Conservation (phyloP, 495 filamentous ascomycete genomes). For the Acidiella bohemica region DNA sequence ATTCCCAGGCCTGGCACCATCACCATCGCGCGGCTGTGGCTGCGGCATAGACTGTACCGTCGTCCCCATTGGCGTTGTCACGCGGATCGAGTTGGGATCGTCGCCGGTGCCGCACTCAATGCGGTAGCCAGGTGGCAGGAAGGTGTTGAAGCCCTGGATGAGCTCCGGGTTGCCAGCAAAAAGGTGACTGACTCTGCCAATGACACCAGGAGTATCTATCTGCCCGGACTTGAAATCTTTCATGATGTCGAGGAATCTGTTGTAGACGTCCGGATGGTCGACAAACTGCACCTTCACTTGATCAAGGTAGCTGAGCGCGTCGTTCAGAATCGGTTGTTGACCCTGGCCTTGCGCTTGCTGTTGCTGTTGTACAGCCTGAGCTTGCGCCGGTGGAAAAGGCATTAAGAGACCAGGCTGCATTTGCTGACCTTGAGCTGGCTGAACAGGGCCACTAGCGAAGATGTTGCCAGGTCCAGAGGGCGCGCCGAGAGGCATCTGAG, state of each 20-base stretch:
- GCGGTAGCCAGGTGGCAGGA: slow-evolving; percentile 88
- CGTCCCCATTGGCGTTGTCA: slow-evolving; percentile 89
- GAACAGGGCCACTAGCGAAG: slow-evolving; percentile 55
- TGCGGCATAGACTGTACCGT: slow-evolving; percentile 45
- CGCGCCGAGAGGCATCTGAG: slow-evolving; percentile 45
- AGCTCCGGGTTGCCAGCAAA: slow-evolving; percentile 94
- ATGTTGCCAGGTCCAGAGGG: slow-evolving; percentile 49
- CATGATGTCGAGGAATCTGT: slow-evolving; percentile 97
- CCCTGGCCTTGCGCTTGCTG: slow-evolving; percentile 34
- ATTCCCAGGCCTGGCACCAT: slow-evolving; percentile 10
- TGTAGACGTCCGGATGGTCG: slow-evolving; percentile 95
- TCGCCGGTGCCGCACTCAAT: slow-evolving; percentile 91
- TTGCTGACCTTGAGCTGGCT: slow-evolving; percentile 44
- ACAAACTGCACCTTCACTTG: slow-evolving; percentile 98
- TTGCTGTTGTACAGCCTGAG: slow-evolving; percentile 15
- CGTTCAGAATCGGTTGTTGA: slow-evolving; percentile 94
- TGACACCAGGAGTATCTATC: slow-evolving; percentile 97
- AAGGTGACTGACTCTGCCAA: slow-evolving; percentile 89
- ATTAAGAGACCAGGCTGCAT: slow-evolving; percentile 24
- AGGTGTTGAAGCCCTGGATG: slow-evolving; percentile 98
- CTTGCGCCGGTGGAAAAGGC: slow-evolving; percentile 20
- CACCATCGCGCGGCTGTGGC: slow-evolving; percentile 29
- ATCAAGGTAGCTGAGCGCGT: slow-evolving; percentile 93
- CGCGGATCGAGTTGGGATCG: slow-evolving; percentile 87
- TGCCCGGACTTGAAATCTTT: slow-evolving; percentile 99